Base-by-base conservation (phyloP, 129 eudicot genomes). In the sunflower (Helianthus annuus) region DNA sequence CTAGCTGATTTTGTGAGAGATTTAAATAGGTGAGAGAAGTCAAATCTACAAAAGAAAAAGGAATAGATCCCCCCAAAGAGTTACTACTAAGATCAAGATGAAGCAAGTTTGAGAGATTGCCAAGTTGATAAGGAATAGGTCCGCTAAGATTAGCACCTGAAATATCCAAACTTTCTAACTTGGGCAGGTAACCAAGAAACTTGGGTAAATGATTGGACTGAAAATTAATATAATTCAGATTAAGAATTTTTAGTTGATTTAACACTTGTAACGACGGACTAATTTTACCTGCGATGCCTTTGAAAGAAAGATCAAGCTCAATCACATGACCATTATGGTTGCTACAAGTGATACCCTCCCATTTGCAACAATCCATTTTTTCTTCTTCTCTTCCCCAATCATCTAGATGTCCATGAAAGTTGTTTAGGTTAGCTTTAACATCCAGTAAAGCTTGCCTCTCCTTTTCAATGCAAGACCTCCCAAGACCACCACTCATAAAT, bases 311-410 rank as follows among this genome's bases (percentile, higher is more conserved):
- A 76, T 72, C 10, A 53, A 84, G 67, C 2, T 1, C 24, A 11
- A 46, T 67, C 10, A 85, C 86, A 49, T 66, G 83, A 67, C 82
- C 72, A 1, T 76, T 81, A 17, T 10, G 36, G 56, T 73, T 48
- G 74, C 64, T 36, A 53, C 92, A 81, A 1, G 1, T 4, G 51
- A 86, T 67, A 1, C 84, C 82, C 1, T 9, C 36, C 88, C 88
- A 83, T 69, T 38, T 54, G 75, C 91, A 83, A 22, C 88, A 81
- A 22, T 81, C 82, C n/a, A 1, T 46, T 17, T 78, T 27, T 45
- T 72, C 79, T 46, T 69, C 80, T 67, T 71, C 55, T 4, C 71
- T 42, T 10, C 75, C 70, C 88, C 85, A 84, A 11, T 81, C 68
- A 10, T 24, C 2, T 57, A 24, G 39, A 24, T 9, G 3, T 10